Evolutionary conservation across 2,329 filamentous ascomycete genomes (phyloP), one percentile per base, ranked within the genome.

Genomic region (Scopulariopsis brevicaulis): DNA sequence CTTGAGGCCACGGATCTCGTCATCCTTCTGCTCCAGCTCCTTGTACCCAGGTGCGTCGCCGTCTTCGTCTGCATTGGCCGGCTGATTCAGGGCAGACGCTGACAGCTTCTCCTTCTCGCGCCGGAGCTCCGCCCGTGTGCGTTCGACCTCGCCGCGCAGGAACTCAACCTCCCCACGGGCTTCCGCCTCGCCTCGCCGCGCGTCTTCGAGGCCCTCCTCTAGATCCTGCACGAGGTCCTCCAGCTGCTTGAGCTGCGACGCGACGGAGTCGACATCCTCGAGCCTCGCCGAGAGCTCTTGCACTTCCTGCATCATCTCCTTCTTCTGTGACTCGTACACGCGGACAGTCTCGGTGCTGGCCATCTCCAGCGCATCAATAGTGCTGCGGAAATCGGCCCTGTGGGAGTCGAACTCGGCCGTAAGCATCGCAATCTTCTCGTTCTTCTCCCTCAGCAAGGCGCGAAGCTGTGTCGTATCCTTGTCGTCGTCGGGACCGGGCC

Each of bases 201-300:
- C 92, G 73, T 99, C 94, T 72, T 99, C 94, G 1, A 99, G 78
- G 0, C 94, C 94, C 71, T 99, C 94, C 70, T 99, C 94, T 0
- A 99, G 82, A 70, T 99, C 94, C 65, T 96, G 93, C 2, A 99
- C 94, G 37, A 97, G 81, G 69, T 97, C 93, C 69, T 97, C 94
- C 1, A 99, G 78, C 71, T 96, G 91, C 74, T 96, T 96, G 58
- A 99, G 79, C 71, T 99, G 94, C 62, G 81, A 81, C 7, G 94
- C 92, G 22, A 99, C 91, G 28, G 85, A 88, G 65, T 96, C 90
- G 8, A 99, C 91, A 68, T 99, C 94, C 60, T 95, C 85, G 48
- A 86, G 88, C 52, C 89, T 82, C 51, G 91, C 87, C 63, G 93
- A 87, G 3, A 94, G 75, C 59, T 96, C 91, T 57, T 86, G 83